Evolutionary conservation across 2,329 filamentous ascomycete species (phyloP), one percentile per base, ranked within the genome.

Genomic region (Colletotrichum caudatum): DNA sequence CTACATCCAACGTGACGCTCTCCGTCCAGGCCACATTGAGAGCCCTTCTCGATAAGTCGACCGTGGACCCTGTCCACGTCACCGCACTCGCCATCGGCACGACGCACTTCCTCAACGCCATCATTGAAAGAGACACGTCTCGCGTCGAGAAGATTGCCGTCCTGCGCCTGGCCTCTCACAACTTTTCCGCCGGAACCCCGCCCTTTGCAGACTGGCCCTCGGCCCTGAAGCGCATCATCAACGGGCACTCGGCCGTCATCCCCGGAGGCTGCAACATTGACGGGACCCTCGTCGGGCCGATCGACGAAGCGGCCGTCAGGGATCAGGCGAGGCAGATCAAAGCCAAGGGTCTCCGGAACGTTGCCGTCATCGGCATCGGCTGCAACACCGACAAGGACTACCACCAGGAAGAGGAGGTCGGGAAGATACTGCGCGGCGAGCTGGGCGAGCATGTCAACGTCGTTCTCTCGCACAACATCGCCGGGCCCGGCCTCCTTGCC

Each of bases 81-180:
- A 82, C 84, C 18, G 84, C 83, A 71, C 82, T 88, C 18, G 86
- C 85, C 2, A 87, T 88, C 72, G 86, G 86, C 64, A 87, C 85
- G 1, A 89, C 88, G 0, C 87, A 90, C 71, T 90, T 90, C 74
- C 82, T 90, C 74, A 90, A 90, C 71, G 87, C 87, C 11, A 85
- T 90, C 3, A 81, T 90, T 1, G 86, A 89, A 76, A 80, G 84
- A 54, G 87, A 90, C 71, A 80, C 80, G 9, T 76, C 81, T 1
- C 82, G 85, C 2, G 77, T 90, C 3, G 82, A 83, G 18, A 80
- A 78, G 6, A 87, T 90, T 6, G 88, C 87, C 2, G 86, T 89
- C 2, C 75, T 90, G 20, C 83, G 88, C 7, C 82, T 90, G 6
- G 87, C 85, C 54, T 86, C 87, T 0, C 85, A 86, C 0, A 66